Evolutionary conservation across 1,139 yeast species (phyloP).

Genomic region (Saccharomyces hybrid): DNA sequence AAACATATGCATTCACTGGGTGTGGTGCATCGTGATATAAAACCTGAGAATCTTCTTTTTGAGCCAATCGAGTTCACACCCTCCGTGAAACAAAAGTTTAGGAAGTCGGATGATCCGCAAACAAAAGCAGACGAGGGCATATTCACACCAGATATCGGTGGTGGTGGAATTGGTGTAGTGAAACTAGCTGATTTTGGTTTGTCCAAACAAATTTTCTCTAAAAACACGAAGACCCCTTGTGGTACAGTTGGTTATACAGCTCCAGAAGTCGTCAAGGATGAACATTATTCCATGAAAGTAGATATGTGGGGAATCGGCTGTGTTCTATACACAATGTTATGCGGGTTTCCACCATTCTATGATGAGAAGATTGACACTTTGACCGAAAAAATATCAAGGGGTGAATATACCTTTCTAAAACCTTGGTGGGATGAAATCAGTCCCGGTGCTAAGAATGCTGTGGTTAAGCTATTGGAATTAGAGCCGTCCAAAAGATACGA

Average conservation of each 20-base stretch:
- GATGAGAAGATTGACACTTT: slow-evolving; percentile 79
- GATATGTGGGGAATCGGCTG: slow-evolving; percentile 98
- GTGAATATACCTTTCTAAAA: slow-evolving; percentile 73
- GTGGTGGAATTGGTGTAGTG: slow-evolving; percentile 81
- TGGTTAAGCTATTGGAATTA: slow-evolving; percentile 66
- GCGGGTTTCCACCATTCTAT: slow-evolving; percentile 96
- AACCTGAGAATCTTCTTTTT: slow-evolving; percentile 86
- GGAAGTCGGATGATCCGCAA: slow-evolving; percentile 66
- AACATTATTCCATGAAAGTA: slow-evolving; percentile 79
- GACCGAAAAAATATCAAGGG: slow-evolving; percentile 74
- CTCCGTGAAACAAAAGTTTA: slow-evolving; percentile 40
- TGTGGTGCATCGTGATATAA: slow-evolving; percentile 89
- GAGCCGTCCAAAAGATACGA: slow-evolving; percentile 73
- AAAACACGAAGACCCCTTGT: slow-evolving; percentile 75
- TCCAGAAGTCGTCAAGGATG: slow-evolving; percentile 86
- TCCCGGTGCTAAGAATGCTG: slow-evolving; percentile 71
- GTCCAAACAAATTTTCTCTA: slow-evolving; percentile 69
- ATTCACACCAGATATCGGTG: slow-evolving; percentile 70
- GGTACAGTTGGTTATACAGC: slow-evolving; percentile 92
- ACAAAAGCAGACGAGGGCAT: slow-evolving; percentile 82
- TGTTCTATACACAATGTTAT: slow-evolving; percentile 76
- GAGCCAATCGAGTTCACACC: slow-evolving; percentile 66
- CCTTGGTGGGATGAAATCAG: slow-evolving; percentile 99
- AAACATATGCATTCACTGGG: slow-evolving; percentile 77
- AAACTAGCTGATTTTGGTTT: slow-evolving; percentile 91